Percentiles rank a stretch among this genome's conserved stretches.
phyloP scores from a whole-genome alignment of 176 grass and related monocot species.

The Eragrostis nindensis region DNA sequence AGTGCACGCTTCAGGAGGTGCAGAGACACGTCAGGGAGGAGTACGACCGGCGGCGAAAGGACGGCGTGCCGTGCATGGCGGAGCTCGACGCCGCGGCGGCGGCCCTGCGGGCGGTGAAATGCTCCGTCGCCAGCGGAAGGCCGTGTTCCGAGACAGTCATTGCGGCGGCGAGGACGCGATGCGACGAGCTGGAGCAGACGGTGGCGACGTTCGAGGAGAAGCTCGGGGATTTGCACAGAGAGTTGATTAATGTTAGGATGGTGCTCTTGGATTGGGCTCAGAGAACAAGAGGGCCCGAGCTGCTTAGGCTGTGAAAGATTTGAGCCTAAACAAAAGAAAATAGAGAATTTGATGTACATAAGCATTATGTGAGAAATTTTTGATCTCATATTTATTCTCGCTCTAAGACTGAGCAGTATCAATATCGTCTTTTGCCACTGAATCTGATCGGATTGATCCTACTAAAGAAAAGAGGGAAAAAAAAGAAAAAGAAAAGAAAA shows the following conservation, averaged over 20 bases:
- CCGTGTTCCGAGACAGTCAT: neutral
- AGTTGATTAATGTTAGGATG: slow-evolving; percentile 65
- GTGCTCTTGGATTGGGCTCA: slow-evolving; percentile 60
- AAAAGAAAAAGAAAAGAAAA: no score
- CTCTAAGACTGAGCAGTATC: neutral
- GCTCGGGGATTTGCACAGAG: slow-evolving; percentile 59
- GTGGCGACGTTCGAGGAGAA: slow-evolving; percentile 55
- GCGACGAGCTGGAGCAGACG: slow-evolving; percentile 66
- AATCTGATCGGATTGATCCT: neutral
- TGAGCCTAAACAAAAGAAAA: neutral
- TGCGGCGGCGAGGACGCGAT: slow-evolving; percentile 41
- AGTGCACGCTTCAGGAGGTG: slow-evolving; percentile 61
- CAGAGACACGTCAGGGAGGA: slow-evolving; percentile 69
- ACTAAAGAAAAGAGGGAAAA: neutral
- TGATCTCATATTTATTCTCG: slow-evolving; percentile 16
- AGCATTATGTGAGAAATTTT: slow-evolving; percentile 23
- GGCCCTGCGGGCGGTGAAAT: slow-evolving; percentile 32
- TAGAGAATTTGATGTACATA: slow-evolving; percentile 34
- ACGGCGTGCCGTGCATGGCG: slow-evolving; percentile 56
- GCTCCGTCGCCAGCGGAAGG: slow-evolving; percentile 9
- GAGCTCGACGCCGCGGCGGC: slow-evolving; percentile 67
- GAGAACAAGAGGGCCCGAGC: slow-evolving; percentile 32
- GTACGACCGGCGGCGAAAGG: slow-evolving; percentile 72
- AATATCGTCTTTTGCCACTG: neutral
- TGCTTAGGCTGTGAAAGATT: slow-evolving; percentile 44